Percentiles rank a stretch among this genome's conserved stretches.
Conservation (phyloP, 1,139 yeast species). For the Kurtzmaniella natalensis region DNA sequence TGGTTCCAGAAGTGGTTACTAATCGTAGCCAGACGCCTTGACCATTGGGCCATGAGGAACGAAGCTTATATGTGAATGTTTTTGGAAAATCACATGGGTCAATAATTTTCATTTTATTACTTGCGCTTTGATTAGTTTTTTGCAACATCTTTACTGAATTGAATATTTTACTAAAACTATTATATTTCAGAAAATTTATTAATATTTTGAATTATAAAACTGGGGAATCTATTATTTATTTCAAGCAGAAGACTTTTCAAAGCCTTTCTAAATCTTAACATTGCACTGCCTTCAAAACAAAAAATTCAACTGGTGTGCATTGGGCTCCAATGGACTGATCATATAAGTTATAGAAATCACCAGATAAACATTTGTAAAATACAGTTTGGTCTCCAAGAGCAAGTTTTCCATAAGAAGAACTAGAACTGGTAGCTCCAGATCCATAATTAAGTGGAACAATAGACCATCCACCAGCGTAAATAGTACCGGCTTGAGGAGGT, state of each 20-base stretch:
- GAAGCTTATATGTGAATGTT: too few relatives aligned
- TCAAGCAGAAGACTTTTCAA: too few relatives aligned
- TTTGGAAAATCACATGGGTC: too few relatives aligned
- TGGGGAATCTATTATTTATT: too few relatives aligned
- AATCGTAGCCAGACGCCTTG: slow-evolving; percentile 56
- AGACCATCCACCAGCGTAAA: slow-evolving; percentile 39
- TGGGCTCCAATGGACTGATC: slow-evolving; percentile 36
- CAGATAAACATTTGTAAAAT: slow-evolving; percentile 41
- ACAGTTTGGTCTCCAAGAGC: slow-evolving; percentile 36
- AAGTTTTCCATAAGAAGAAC: slow-evolving; percentile 22
- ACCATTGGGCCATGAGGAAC: slow-evolving; percentile 57
- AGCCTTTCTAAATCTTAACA: slow-evolving; percentile 19
- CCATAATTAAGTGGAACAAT: slow-evolving; percentile 20
- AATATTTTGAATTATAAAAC: too few relatives aligned
- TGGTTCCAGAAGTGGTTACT: slow-evolving; percentile 61
- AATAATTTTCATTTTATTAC: too few relatives aligned
- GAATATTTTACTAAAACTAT: too few relatives aligned
- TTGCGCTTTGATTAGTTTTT: too few relatives aligned
- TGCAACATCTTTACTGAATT: too few relatives aligned
- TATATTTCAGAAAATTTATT: too few relatives aligned
- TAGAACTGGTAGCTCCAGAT: slow-evolving; percentile 10
- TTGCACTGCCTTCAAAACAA: slow-evolving; percentile 27
- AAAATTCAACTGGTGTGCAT: slow-evolving; percentile 35
- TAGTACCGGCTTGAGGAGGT: slow-evolving; percentile 41
- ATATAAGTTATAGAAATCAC: slow-evolving; percentile 42